A percentile compares a stretch with the other conserved stretches of the same genome.
phyloP scores from a whole-genome alignment of 2,329 filamentous ascomycete genomes.

The Calonectria montana region DNA sequence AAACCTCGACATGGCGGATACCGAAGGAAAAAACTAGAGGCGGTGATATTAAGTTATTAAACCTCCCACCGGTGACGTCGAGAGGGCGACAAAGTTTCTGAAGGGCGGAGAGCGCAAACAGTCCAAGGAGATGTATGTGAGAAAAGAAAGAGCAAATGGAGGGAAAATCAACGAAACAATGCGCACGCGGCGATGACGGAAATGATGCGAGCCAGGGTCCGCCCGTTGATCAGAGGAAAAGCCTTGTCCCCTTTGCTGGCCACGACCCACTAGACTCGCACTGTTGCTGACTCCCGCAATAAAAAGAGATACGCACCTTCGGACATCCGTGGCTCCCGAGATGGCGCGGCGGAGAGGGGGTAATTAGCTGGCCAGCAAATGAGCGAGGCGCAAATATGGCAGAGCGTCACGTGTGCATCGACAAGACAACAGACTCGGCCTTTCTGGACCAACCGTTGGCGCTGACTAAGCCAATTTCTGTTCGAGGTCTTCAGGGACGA shows the following conservation, averaged over 20 bases:
- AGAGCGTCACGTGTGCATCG: slow-evolving; percentile 15
- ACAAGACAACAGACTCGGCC: neutral
- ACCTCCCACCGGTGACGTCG: slow-evolving; percentile 6
- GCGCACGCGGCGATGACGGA: slow-evolving; percentile 34
- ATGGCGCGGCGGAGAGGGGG: slow-evolving; percentile 1
- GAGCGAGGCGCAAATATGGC: neutral
- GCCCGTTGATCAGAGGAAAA: slow-evolving; percentile 22
- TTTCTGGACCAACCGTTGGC: neutral
- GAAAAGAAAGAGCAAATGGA: slow-evolving; percentile 11
- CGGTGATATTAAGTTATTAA: slow-evolving; percentile 7
- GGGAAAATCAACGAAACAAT: slow-evolving; percentile 23
- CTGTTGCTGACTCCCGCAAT: slow-evolving; percentile 13
- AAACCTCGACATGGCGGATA: slow-evolving; percentile 48
- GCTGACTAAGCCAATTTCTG: slow-evolving; percentile 8
- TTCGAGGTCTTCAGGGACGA: neutral
- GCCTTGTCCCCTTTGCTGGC: slow-evolving; percentile 7
- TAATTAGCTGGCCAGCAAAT: slow-evolving; percentile 10
- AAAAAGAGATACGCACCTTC: slow-evolving; percentile 4
- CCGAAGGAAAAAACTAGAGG: neutral
- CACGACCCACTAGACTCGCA: slow-evolving; percentile 12
- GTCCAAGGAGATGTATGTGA: neutral
- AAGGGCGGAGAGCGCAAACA: neutral
- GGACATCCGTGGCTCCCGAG: slow-evolving; percentile 24
- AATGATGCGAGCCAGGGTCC: slow-evolving; percentile 43
- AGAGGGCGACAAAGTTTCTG: neutral